Percentiles rank a stretch among this genome's conserved stretches.
Conservation (phyloP, 257 asterid genomes). For the Galeopsis tetrahit region DNA sequence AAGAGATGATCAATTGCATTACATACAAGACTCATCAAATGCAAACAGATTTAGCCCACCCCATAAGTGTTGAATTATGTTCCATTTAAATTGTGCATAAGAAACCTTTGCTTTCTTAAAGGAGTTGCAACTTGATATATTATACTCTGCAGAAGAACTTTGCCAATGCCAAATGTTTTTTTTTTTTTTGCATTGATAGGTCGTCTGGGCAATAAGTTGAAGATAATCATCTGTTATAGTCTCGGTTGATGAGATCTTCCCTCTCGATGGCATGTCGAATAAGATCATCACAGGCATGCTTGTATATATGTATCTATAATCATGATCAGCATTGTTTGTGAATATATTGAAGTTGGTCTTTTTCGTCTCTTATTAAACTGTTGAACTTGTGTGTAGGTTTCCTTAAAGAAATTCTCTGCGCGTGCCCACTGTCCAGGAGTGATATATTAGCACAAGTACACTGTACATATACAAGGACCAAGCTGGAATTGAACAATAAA, state of each 20-base stretch:
- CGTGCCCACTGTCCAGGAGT: too few species aligned
- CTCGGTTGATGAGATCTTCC: conserved; percentile 82
- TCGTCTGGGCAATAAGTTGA: conserved; percentile 19
- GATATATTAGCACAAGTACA: too few species aligned
- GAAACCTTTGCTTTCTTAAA: neutral
- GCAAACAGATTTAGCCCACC: neutral
- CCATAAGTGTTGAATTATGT: conserved; percentile 7
- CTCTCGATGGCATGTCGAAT: conserved; percentile 99
- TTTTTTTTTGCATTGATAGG: neutral
- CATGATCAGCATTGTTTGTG: neutral
- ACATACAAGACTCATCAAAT: conserved; percentile 3
- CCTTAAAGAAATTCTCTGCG: conserved; percentile 74
- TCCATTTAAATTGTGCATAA: conserved; percentile 1
- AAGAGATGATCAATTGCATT: conserved; percentile 5
- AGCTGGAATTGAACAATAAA: too few species aligned
- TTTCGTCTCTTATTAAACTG: conserved; percentile 30
- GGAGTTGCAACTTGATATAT: conserved; percentile 15
- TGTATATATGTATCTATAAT: conserved; percentile 45
- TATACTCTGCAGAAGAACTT: conserved; percentile 5
- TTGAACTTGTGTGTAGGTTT: conserved; percentile 58
- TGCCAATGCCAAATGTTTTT: neutral
- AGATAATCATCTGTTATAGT: conserved; percentile 58
- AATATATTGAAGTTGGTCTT: conserved; percentile 17
- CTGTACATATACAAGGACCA: too few species aligned
- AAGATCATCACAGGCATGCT: conserved; percentile 96